A percentile compares a stretch with the other conserved stretches of the same genome.
Evolutionary conservation across 768 basidiomycete genomes (phyloP).

Genomic region (Boletales sp.): DNA sequence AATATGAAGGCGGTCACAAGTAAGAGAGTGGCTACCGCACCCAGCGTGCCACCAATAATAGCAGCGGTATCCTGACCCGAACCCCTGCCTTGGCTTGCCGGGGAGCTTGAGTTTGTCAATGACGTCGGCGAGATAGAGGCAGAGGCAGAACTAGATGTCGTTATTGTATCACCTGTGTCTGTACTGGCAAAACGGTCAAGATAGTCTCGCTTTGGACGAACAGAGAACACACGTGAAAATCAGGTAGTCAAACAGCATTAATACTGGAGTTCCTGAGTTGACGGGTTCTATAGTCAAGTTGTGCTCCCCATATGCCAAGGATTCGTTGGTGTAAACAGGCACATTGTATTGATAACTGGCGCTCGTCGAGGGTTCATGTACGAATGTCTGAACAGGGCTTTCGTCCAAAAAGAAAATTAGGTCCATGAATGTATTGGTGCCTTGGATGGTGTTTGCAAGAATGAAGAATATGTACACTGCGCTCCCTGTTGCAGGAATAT

Average conservation of each 20-base stretch:
- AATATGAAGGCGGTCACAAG: constrained; percentile 1
- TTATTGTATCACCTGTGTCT: neutral
- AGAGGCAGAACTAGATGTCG: neutral
- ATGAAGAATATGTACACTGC: constrained; percentile 18
- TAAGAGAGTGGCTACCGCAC: neutral
- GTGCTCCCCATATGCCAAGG: constrained; percentile 2
- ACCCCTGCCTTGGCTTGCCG: neutral
- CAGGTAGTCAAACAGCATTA: constrained; percentile 18
- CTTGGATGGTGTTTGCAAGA: constrained; percentile 1
- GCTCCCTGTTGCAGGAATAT: constrained; percentile 1
- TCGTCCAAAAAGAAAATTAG: constrained; percentile 11
- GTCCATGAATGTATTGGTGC: neutral
- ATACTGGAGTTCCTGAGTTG: neutral
- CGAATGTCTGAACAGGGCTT: neutral
- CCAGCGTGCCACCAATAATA: constrained; percentile 8
- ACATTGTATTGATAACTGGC: constrained; percentile 12
- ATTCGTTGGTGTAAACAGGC: constrained; percentile 9
- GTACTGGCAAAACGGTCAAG: constrained; percentile 6
- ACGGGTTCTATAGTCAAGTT: constrained; percentile 7
- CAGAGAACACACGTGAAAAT: constrained; percentile 12
- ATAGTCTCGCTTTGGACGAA: neutral
- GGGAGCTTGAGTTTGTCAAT: neutral
- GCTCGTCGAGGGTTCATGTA: neutral
- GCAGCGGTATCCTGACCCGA: neutral
- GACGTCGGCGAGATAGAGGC: neutral